Conservation (phyloP, 2,329 filamentous ascomycete species). For the Colletotrichum sp. region DNA sequence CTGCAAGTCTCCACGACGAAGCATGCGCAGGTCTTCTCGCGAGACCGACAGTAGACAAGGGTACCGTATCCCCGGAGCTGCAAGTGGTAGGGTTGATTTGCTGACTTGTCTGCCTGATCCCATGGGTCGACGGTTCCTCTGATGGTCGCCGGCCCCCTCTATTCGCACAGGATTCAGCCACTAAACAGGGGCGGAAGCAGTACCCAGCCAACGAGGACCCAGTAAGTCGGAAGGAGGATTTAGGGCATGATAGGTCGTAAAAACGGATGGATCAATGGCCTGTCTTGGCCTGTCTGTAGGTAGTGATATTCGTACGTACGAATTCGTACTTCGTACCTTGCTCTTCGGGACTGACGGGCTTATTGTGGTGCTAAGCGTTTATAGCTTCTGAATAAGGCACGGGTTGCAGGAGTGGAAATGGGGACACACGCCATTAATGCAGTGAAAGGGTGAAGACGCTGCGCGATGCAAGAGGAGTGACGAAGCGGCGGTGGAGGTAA, state of each 20-base stretch:
- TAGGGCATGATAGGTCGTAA: neutral
- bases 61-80: neutral
- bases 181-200: neutral
- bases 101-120: neutral
- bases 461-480: neutral
- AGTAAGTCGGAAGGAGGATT: neutral
- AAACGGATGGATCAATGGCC: neutral
- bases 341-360: neutral
- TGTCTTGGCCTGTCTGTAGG: neutral
- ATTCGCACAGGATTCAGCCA: neutral
- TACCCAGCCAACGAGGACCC: neutral
- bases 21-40: neutral
- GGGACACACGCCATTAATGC: constrained; percentile 4
- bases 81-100: neutral
- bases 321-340: neutral
- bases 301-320: neutral
- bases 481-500: neutral
- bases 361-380: neutral
- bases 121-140: neutral
- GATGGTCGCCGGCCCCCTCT: neutral
- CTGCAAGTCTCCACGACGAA: neutral
- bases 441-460: neutral
- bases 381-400: neutral
- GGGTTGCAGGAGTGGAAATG: neutral
- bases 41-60: neutral